These are phyloP conservation scores for Plasmodium vivax DNA, from an alignment of 169 alveolate genomes.

Conservation along the genomic window DNA sequence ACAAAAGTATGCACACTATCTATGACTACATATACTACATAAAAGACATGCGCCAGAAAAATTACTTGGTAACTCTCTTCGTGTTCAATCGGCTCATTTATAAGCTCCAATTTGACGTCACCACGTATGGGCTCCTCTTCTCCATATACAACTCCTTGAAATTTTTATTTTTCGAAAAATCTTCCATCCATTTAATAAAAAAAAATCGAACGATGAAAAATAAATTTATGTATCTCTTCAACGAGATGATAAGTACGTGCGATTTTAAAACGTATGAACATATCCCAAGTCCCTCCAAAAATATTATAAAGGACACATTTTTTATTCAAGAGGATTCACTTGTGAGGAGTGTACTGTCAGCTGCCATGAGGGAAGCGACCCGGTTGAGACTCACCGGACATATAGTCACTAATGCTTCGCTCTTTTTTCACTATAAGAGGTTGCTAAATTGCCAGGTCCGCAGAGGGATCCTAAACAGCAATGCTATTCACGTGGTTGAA, in stretches of 20 bases:
- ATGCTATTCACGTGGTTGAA: background rate
- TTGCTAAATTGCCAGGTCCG: background rate
- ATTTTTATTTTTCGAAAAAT: conserved; percentile 26
- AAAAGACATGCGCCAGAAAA: background rate
- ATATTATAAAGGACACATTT: background rate
- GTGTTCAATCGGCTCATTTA: conserved; percentile 17
- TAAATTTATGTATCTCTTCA: conserved; percentile 22
- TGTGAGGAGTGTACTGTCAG: conserved; percentile 8
- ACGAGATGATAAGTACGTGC: conserved; percentile 1
- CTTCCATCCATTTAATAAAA: background rate
- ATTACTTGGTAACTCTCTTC: conserved; percentile 6
- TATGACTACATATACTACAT: conserved; percentile 17
- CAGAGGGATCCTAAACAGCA: background rate
- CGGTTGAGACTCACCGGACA: conserved; percentile 28
- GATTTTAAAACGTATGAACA: conserved; percentile 16
- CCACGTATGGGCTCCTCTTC: background rate
- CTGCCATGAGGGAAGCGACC: conserved; percentile 2
- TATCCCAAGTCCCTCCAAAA: background rate
- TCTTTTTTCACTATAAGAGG: conserved; percentile 10
- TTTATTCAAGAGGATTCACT: conserved; percentile 8
- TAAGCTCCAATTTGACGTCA: conserved; percentile 21
- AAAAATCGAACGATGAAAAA: conserved; percentile 11
- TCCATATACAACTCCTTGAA: conserved; percentile 27
- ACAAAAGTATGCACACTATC: background rate
- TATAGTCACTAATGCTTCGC: background rate